phyloP scores from a whole-genome alignment of 2,329 filamentous ascomycete species.

The Penicillium sp. region DNA sequence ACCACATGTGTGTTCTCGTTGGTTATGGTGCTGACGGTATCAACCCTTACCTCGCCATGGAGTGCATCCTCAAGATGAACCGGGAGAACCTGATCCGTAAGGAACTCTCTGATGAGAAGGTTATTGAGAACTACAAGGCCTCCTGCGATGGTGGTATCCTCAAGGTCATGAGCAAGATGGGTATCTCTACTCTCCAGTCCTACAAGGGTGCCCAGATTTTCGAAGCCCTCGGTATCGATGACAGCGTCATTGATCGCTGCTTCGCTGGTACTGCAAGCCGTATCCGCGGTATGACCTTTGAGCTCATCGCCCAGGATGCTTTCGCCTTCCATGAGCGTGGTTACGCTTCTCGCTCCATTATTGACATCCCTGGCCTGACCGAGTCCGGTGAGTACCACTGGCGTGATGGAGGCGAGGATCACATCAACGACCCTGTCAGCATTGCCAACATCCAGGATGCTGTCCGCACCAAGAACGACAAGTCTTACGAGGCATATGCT shows the following conservation, averaged over 20 bases:
- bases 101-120: conserved; percentile 77
- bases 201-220: conserved; percentile 99
- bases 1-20: conserved; percentile 98
- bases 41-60: conserved; percentile 93
- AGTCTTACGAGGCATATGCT: conserved; percentile 97
- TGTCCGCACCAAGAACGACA: conserved; percentile 95
- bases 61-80: conserved; percentile 97
- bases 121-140: conserved; percentile 96
- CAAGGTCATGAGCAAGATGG: conserved; percentile 99
- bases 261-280: conserved; percentile 93
- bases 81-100: conserved; percentile 91
- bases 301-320: conserved; percentile 89
- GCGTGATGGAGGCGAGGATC: conserved; percentile 93
- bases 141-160: conserved; percentile 95
- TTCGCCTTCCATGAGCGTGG: conserved; percentile 95
- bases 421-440: conserved; percentile 91
- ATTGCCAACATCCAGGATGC: conserved; percentile 98
- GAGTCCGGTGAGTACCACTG: conserved; percentile 98
- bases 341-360: conserved; percentile 79
- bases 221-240: conserved; percentile 91
- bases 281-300: conserved; percentile 92
- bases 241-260: conserved; percentile 88
- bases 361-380: conserved; percentile 76
- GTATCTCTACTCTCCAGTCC: conserved; percentile 92
- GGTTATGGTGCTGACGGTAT: conserved; percentile 94